Evolutionary conservation across 495 filamentous ascomycete genomes (phyloP), one percentile per base, ranked within the genome.

Genomic region (Hyaloscypha variabilis): DNA sequence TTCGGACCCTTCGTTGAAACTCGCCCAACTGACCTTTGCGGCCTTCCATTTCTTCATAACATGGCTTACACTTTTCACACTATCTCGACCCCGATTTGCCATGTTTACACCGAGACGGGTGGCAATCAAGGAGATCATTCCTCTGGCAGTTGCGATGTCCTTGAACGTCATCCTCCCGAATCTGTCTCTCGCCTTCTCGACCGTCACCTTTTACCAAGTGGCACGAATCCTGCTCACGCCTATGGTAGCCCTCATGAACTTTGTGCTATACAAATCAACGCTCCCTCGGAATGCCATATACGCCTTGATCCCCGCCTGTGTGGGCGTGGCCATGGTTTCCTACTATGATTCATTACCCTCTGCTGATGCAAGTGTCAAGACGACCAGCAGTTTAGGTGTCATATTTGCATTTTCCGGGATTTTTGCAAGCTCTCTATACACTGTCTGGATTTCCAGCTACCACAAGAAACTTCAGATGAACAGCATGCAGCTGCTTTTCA

Each of bases 101-200:
- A 81, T 89, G 76, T 91, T 91, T 71, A 74, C 74, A 17, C 83
- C 87, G 3, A 83, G 85, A 51, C 78, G 79, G 55, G 79, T 84
- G 51, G 65, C 80, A 28, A 72, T 89, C 54, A 71, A 76, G 54
- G 82, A 86, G 51, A 88, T 91, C 64, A 78, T 90, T 28, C 90
- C 88, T 10, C 77, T 91, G 8, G 83, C 85, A 23, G 71, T 87
- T 46, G 82, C 88, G 71, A 91, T 91, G 87, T 81, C 83, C 42
- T 76, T 89, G 60, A 90, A 91, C 74, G 87, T 92, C 63, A 86
- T 92, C 69, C 79, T 91, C n/a, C 88, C 87, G 29, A 92, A 92
- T 71, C 77, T 90, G 11, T 90, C 88, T 5, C 79, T 92, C 10
- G 87, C 89, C 60, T 87, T 86, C 70, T 91, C 88, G 23, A 84